Evolutionary conservation across 2,329 filamentous ascomycete species (phyloP).

Genomic region (Epichloe baconii): DNA sequence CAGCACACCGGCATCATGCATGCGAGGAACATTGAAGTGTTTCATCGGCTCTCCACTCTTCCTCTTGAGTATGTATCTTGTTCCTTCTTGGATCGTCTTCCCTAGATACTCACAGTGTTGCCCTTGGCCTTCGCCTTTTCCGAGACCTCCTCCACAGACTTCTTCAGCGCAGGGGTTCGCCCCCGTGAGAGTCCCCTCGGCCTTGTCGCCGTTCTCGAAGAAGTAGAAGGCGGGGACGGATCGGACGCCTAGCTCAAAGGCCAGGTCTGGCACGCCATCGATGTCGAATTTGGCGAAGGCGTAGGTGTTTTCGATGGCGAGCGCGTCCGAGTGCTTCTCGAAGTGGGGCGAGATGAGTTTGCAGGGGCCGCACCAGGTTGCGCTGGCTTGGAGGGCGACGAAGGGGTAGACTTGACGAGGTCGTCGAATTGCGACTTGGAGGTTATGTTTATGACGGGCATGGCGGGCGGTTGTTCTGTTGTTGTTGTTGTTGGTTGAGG

Average conservation of each 20-base stretch:
- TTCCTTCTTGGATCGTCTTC: background rate
- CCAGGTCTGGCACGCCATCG: slow-evolving; percentile 37
- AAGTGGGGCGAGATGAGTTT: slow-evolving; percentile 45
- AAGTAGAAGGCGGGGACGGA: slow-evolving; percentile 49
- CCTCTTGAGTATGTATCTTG: background rate
- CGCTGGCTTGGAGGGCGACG: slow-evolving; percentile 45
- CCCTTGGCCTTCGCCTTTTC: slow-evolving; percentile 15
- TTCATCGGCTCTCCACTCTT: background rate
- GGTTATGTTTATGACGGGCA: slow-evolving; percentile 26
- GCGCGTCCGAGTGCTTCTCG: slow-evolving; percentile 29
- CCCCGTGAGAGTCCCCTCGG: slow-evolving; percentile 27
- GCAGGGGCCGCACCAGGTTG: slow-evolving; percentile 49
- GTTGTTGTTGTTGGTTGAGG: too few species aligned
- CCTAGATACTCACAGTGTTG: slow-evolving; percentile 5
- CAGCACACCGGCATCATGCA: too few species aligned
- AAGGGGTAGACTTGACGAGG: slow-evolving; percentile 33
- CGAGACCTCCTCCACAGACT: slow-evolving; percentile 13
- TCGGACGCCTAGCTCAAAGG: slow-evolving; percentile 34
- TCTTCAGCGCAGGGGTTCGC: slow-evolving; percentile 22
- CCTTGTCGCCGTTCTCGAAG: slow-evolving; percentile 40
- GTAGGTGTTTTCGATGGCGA: slow-evolving; percentile 26
- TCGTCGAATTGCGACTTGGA: slow-evolving; percentile 33
- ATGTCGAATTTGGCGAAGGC: slow-evolving; percentile 48
- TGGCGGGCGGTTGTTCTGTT: slow-evolving; percentile 8
- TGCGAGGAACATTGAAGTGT: too few species aligned